Base-by-base conservation (phyloP, 2,329 filamentous ascomycete genomes). In the Gaeumannomyces tritici region DNA sequence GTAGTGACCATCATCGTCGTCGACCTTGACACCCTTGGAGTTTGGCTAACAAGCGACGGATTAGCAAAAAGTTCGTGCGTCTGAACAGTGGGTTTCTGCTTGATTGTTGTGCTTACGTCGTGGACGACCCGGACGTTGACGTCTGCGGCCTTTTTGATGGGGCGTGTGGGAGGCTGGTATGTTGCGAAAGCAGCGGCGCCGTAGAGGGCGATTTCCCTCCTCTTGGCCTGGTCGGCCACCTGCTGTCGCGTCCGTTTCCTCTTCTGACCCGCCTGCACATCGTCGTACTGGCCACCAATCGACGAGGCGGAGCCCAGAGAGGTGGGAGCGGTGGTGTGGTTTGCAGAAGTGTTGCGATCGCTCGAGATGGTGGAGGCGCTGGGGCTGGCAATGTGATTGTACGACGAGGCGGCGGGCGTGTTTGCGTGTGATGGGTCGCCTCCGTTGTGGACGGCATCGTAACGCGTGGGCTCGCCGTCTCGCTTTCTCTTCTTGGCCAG, bases 1-100 rank as follows among this genome's bases (percentile, higher is more conserved):
- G 72, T 97, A 99, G 75, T 99, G 95, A 6, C 95, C 95, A 69
- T 99, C 95, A 57, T 97, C 92, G 67, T 99, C 95, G 70, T 99
- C 95, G 57, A 95, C 89, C 72, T 96, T 95, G 68, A 87, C 81
- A 67, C 86, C 79, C 65, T 83, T 83, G 63, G 78, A 79, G 59
- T 79, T 76, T 7, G 73, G 70, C 18, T 72, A 71, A 75, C 21
- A 27, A 18, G 26, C 58, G n/a, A 65, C 62, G 66, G 66, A 66
- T 69, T 60, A 55, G 62, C 33, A 58, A 61, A 57, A 59, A 60
- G 28, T 24, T 12, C 31, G 27, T 29, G 13, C 24, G 27, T 35
- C n/a, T 27, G 33, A 24, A 26, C n/a, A 29, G 58, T 51, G 21
- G 6, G 13, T 55, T 18, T 21, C 15, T 24, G 5, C 18, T 60